Evolutionary conservation across 164 flowering plant genomes (phyloP).

Genomic region (Tetrastigma voinierianum): DNA sequence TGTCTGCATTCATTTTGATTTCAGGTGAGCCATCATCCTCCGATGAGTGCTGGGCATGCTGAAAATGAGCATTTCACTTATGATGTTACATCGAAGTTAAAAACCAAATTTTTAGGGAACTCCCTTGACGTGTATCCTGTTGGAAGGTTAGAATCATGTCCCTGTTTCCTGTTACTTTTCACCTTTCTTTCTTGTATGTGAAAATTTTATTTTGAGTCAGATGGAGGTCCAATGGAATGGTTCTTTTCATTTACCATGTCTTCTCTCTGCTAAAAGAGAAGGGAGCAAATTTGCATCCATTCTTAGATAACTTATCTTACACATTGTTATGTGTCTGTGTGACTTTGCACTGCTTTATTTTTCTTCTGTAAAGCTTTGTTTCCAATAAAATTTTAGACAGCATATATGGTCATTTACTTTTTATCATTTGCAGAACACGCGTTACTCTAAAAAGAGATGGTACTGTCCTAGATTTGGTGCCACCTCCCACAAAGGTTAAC

Average conservation of each 20-base stretch:
- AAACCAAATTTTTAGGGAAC: conserved; percentile 77
- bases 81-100: conserved; percentile 77
- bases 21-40: conserved; percentile 92
- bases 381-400: neutral
- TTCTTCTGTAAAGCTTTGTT: neutral
- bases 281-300: too few species aligned
- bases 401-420: neutral
- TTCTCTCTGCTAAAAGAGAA: too few species aligned
- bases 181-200: neutral
- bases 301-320: too few species aligned
- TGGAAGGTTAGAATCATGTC: conserved; percentile 53
- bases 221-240: neutral
- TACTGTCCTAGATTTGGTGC: conserved; percentile 67
- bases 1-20: conserved; percentile 7
- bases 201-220: neutral
- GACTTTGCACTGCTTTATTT: neutral
- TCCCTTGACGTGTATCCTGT: conserved; percentile 76
- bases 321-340: too few species aligned
- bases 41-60: conserved; percentile 89
- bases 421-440: conserved; percentile 54
- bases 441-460: conserved; percentile 69
- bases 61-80: conserved; percentile 82
- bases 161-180: neutral
- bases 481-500: too few species aligned
- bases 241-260: neutral